phyloP scores from a whole-genome alignment of 1,284 basidiomycete genomes.

The Ganoderma lingzhi region DNA sequence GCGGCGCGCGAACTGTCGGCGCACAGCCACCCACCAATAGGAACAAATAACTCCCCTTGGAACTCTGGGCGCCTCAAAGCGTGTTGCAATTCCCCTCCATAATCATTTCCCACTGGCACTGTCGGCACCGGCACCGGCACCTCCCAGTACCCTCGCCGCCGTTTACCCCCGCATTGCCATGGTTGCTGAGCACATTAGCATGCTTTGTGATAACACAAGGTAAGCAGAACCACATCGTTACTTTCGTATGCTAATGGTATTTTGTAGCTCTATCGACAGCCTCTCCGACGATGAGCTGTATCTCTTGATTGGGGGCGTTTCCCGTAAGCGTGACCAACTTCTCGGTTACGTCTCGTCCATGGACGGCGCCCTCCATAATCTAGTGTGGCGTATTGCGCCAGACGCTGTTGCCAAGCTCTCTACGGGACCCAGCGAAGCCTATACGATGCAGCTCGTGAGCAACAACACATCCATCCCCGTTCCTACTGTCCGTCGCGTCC shows the following conservation, averaged over 20 bases:
- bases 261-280: constrained; percentile 3
- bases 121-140: not conserved
- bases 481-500: constrained; percentile 2
- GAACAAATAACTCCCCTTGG: not conserved
- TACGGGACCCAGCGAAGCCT: not conserved
- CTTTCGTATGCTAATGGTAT: too few species aligned
- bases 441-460: constrained; percentile 3
- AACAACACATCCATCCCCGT: constrained; percentile 3
- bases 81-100: not conserved
- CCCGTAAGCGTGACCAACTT: not conserved
- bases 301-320: not conserved
- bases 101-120: not conserved
- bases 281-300: constrained; percentile 1
- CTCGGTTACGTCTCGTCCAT: not conserved
- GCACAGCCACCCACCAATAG: not conserved
- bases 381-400: not conserved
- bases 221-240: not conserved
- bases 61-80: not conserved
- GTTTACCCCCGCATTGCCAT: not conserved
- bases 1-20: too few species aligned
- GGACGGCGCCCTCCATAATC: not conserved
- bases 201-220: not conserved
- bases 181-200: not conserved
- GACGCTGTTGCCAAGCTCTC: not conserved
- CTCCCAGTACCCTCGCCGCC: not conserved